Percentiles rank a stretch among this genome's conserved stretches.
phyloP scores from a whole-genome alignment of 1,284 basidiomycete genomes.

The Austroboletus niveus region DNA sequence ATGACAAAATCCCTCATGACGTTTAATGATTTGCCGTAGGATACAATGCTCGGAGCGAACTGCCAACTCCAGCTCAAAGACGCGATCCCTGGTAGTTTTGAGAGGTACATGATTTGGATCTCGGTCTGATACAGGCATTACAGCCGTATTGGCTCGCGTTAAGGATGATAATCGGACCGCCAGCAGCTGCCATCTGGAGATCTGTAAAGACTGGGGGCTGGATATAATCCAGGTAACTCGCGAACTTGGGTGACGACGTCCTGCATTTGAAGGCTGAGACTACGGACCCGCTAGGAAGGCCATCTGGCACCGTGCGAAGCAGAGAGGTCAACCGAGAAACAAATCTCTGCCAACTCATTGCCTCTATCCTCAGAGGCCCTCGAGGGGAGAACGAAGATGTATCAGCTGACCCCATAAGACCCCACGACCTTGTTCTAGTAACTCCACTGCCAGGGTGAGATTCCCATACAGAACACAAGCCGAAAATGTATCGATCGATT shows the following conservation, averaged over 20 bases:
- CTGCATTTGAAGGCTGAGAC: neutral
- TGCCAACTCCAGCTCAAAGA: neutral
- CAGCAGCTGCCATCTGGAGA: neutral
- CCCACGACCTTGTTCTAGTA: neutral
- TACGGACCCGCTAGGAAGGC: neutral
- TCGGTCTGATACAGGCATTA: neutral
- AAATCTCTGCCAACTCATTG: neutral
- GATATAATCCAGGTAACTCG: neutral
- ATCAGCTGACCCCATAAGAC: neutral
- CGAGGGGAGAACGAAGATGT: neutral
- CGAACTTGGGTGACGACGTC: neutral
- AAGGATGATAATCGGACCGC: neutral
- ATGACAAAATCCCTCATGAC: neutral
- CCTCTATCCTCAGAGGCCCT: neutral
- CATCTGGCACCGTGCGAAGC: neutral
- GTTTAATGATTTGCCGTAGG: neutral
- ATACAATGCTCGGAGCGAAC: neutral
- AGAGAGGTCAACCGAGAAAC: neutral
- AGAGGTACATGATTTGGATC: neutral
- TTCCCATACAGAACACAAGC: neutral
- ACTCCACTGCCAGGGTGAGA: neutral
- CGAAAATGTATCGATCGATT: neutral
- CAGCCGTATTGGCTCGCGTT: neutral
- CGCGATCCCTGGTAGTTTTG: neutral
- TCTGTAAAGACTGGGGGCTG: neutral